Percentiles rank a stretch among this genome's conserved stretches.
Conservation (phyloP, 495 filamentous ascomycete species). For the Penicillium coprophilum region DNA sequence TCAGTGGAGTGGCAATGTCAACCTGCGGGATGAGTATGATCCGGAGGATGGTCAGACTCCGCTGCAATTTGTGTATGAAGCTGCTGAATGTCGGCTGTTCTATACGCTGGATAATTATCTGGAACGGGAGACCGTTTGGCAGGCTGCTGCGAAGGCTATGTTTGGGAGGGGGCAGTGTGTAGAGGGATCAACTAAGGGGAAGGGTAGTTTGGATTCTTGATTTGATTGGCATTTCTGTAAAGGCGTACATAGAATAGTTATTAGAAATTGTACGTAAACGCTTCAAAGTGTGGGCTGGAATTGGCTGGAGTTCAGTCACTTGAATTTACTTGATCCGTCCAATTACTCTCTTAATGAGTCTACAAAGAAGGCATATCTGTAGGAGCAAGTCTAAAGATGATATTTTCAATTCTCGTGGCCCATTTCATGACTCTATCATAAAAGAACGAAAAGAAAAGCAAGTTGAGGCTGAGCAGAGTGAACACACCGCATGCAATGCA, state of each 20-base stretch:
- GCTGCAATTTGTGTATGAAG: conserved; percentile 40
- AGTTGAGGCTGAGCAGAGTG: conserved; percentile 44
- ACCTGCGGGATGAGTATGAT: conserved; percentile 33
- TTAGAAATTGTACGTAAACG: neutral
- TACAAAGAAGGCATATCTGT: neutral
- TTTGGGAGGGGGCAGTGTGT: conserved; percentile 29
- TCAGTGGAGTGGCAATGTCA: conserved; percentile 29
- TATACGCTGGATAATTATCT: conserved; percentile 35
- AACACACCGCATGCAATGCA: conserved; percentile 30
- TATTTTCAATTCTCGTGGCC: conserved; percentile 44
- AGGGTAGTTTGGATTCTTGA: conserved; percentile 26
- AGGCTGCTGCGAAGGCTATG: conserved; percentile 29
- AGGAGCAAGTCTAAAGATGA: conserved; percentile 5
- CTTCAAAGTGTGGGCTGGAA: neutral
- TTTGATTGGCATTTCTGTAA: neutral
- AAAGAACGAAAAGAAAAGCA: conserved; percentile 43
- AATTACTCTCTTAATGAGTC: neutral
- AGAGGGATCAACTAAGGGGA: conserved; percentile 28
- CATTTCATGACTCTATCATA: conserved; percentile 49
- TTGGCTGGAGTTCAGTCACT: neutral
- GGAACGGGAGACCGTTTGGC: conserved; percentile 29
- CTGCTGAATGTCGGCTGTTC: conserved; percentile 41
- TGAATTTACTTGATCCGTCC: neutral
- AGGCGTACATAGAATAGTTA: neutral
- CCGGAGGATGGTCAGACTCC: conserved; percentile 30